Percentiles rank a stretch among this genome's conserved stretches.
Evolutionary conservation across 2,329 filamentous ascomycete genomes (phyloP).

Genomic region (Fusarium pininemorale): DNA sequence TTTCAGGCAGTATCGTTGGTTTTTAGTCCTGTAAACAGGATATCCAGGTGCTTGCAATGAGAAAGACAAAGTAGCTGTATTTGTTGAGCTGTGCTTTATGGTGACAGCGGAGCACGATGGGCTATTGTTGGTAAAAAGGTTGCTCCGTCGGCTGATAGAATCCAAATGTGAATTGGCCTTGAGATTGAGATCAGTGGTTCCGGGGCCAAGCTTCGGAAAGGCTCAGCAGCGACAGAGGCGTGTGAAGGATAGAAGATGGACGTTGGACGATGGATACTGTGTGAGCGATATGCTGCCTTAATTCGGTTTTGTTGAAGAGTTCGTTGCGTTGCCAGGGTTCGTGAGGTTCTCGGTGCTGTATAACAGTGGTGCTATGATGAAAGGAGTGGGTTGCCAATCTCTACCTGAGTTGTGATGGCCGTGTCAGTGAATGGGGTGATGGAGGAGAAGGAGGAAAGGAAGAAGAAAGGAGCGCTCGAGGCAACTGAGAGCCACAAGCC

Average conservation of each 20-base stretch:
- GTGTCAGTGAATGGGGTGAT: neutral
- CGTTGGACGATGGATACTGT: conserved; percentile 35
- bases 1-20: conserved; percentile 5
- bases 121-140: neutral
- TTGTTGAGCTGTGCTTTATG: neutral
- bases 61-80: neutral
- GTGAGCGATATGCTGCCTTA: conserved; percentile 39
- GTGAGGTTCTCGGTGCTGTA: conserved; percentile 13
- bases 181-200: neutral
- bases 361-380: conserved; percentile 25
- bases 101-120: neutral
- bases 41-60: neutral
- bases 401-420: conserved; percentile 7
- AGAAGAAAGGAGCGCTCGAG: conserved; percentile 25
- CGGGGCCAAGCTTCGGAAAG: neutral
- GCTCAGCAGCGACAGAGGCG: neutral
- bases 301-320: conserved; percentile 23
- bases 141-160: neutral
- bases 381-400: conserved; percentile 27
- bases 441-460: conserved; percentile 6
- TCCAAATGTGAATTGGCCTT: neutral
- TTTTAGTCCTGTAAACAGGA: neutral
- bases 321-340: conserved; percentile 16
- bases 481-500: neutral
- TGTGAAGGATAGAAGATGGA: conserved; percentile 7